Percentiles rank a stretch among this genome's conserved stretches.
phyloP scores from a whole-genome alignment of 1,284 basidiomycete species.

The Lentinula novae-zelandiae region DNA sequence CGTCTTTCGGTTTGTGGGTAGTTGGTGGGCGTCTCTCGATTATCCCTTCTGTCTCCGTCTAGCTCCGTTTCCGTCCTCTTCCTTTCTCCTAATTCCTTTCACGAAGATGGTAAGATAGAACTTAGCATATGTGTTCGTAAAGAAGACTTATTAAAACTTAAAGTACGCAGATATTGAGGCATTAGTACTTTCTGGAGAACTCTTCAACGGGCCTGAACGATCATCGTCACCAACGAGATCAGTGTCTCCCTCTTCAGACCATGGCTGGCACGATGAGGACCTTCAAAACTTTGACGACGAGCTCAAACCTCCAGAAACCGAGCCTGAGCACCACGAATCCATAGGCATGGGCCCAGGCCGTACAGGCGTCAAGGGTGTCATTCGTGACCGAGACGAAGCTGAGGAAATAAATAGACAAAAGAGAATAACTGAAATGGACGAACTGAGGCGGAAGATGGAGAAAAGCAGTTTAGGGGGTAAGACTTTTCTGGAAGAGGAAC shows the following conservation, averaged over 20 bases:
- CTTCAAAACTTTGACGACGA: conserved; percentile 30
- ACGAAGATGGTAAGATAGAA: too few relatives aligned
- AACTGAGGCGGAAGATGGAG: conserved; percentile 18
- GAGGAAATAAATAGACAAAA: conserved; percentile 46
- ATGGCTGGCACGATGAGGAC: conserved; percentile 47
- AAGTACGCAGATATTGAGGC: conserved; percentile 63
- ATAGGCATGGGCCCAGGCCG: conserved; percentile 83
- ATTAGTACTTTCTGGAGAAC: conserved; percentile 72
- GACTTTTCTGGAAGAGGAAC: conserved; percentile 40
- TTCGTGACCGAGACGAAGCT: conserved; percentile 72
- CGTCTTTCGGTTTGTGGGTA: too few relatives aligned
- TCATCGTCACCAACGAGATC: conserved; percentile 54
- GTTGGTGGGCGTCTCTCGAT: too few relatives aligned
- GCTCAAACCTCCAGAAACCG: conserved; percentile 29
- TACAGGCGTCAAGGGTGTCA: conserved; percentile 82
- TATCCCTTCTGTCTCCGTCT: too few relatives aligned
- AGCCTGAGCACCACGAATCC: conserved; percentile 31
- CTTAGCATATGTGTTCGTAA: too few relatives aligned
- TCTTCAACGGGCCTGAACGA: conserved; percentile 57
- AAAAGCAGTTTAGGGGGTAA: conserved; percentile 17
- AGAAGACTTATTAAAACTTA: neutral
- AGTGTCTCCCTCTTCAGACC: conserved; percentile 36
- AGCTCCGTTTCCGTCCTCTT: too few relatives aligned
- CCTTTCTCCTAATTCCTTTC: too few relatives aligned
- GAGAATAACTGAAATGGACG: conserved; percentile 15